phyloP scores from a whole-genome alignment of 2,329 filamentous ascomycete genomes.

The Epichloe festucae region DNA sequence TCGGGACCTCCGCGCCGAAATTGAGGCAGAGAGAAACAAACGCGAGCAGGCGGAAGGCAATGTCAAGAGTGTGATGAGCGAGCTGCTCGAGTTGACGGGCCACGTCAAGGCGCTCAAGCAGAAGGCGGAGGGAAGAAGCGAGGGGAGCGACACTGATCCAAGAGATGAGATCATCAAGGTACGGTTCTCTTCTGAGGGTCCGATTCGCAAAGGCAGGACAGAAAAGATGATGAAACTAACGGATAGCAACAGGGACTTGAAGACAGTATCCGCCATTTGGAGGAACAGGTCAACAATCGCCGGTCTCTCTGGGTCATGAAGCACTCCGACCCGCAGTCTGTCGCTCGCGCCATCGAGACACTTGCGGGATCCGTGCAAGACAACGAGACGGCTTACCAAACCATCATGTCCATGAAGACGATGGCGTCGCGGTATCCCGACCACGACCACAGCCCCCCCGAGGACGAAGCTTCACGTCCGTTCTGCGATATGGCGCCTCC shows the following conservation, averaged over 20 bases:
- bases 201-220: too few relatives aligned
- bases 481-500: constrained; percentile 3
- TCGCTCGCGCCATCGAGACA: constrained; percentile 20
- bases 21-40: constrained; percentile 20
- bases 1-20: constrained; percentile 18
- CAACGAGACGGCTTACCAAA: constrained; percentile 14
- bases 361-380: constrained; percentile 17
- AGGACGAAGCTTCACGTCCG: neutral
- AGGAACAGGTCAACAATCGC: constrained; percentile 24
- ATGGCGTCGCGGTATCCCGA: constrained; percentile 3
- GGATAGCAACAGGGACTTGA: constrained; percentile 16
- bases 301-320: constrained; percentile 24
- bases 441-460: neutral
- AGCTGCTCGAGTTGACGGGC: constrained; percentile 1
- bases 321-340: constrained; percentile 17
- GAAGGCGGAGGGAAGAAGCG: constrained; percentile 9
- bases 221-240: neutral
- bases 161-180: constrained; percentile 20
- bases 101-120: constrained; percentile 20
- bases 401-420: constrained; percentile 14
- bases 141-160: constrained; percentile 10
- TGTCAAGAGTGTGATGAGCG: constrained; percentile 13
- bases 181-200: neutral
- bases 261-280: constrained; percentile 19
- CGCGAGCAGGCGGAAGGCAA: constrained; percentile 16